Base-by-base conservation (phyloP, 805 yeast species). In the Pichia deserticola region DNA sequence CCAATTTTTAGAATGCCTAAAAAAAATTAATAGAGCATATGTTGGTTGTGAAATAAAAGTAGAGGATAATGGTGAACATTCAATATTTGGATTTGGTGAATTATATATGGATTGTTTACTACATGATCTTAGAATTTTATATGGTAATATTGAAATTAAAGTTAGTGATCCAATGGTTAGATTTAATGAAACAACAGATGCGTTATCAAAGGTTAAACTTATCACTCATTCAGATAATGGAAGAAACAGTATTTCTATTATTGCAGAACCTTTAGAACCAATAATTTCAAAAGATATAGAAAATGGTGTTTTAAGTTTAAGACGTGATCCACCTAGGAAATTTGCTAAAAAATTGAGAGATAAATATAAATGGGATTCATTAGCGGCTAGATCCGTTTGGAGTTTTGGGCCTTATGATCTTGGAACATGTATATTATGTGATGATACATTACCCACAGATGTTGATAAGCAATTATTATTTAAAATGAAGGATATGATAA, bases 61-160 rank as follows among this genome's bases (percentile, higher is more conserved):
- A 1, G 96, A 89, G 62, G 95, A 87, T 56, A 84, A 90, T 46
- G 97, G 97, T 2, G 97, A 89, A 58, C 88, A 85, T 61, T 81
- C 82, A 1, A 63, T 93, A 0, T 60, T 82, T 30, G 97, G 93
- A 0, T 78, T 88, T 9, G 99, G 99, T 7, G 98, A 93, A 60
- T 58, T 92, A 15, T 88, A 87, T 60, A 63, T 93, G 66, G 98
- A 93, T 64, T 86, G 93, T 57, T 68, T 86, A 28, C 65, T 93
- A 38, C 86, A 83, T 62, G 97, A 89, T 60, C 66, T 93, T 41
- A 71, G 97, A 54, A 63, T 70, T 30, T 69, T 78, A 34, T 85
- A 79, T 57, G 75, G 84, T 0, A 78, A 77, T 27, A 73, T 89
- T 38, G 85, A 83, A 46, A 78, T 93, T 48, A 86, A 83, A 60